Evolutionary conservation across 2,329 filamentous ascomycete genomes (phyloP), one percentile per base, ranked within the genome.

Genomic region (Colletotrichum sp.): DNA sequence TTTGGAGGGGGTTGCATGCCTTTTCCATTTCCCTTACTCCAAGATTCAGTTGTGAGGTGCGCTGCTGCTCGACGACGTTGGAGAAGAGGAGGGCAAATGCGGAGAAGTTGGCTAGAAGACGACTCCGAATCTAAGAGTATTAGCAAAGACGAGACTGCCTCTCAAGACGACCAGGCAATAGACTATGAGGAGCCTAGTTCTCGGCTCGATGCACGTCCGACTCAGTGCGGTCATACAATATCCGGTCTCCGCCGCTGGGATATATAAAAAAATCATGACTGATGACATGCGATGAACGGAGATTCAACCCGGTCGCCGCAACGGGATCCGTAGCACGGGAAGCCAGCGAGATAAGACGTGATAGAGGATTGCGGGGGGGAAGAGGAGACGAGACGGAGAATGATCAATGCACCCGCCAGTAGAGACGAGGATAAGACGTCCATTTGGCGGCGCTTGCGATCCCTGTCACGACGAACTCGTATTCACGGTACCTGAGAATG

Each of bases 281-380:
- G 70, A 73, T 75, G 70, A 73, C 57, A 75, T 75, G 64, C 64
- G 59, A 73, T 52, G 48, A 48, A 68, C 32, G 57, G 64, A 73
- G 69, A 59, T 64, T 55, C 43, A 36, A 59, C 36, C 52, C 36
- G 61, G 30, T 39, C 72, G 36, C 57, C 57, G 73, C 63, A 64
- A 59, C 48, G 32, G 64, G 32, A 73, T 52, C 63, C 59, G 70
- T 52, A 75, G 73, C 64, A 75, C 73, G 70, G 73, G 73, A 73
- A 65, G 70, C 64, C 69, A 73, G 70, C 73, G 59, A 75, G 73
- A 75, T 75, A 75, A 75, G 73, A 73, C 73, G 73, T 75, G 73
- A 75, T 75, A 75, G 73, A 75, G 73, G 69, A 73, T 73, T 75
- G 73, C 73, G 73, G 70, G 64, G 73, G 64, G 26, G 21, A 52